These are phyloP conservation scores for Metschnikowia matae DNA, from an alignment of 805 yeast genomes.

Conservation along the genomic window DNA sequence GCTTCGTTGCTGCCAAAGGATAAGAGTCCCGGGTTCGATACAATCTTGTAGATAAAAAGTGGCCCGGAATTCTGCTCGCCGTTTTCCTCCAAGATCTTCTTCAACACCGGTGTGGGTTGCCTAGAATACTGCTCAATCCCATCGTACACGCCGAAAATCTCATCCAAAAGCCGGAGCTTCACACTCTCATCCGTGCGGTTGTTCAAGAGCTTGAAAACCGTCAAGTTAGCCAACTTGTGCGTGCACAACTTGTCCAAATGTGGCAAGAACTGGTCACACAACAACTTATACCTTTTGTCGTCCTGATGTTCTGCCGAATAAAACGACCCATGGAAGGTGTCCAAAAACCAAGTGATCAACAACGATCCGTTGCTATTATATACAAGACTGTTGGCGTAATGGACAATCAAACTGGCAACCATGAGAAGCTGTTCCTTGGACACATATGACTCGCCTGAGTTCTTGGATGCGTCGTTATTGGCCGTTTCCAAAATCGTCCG, in stretches of 20 bases:
- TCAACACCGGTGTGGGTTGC: conserved; percentile 35
- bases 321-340: conserved; percentile 45
- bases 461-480: conserved; percentile 35
- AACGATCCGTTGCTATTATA: conserved; percentile 84
- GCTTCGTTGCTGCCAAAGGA: conserved; percentile 18
- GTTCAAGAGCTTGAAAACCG: conserved; percentile 73
- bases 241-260: conserved; percentile 61
- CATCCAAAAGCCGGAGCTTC: conserved; percentile 56
- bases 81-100: conserved; percentile 60
- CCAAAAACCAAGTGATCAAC: conserved; percentile 90
- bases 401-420: conserved; percentile 72
- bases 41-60: conserved; percentile 67
- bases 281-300: conserved; percentile 49
- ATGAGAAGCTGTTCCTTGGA: conserved; percentile 64
- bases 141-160: conserved; percentile 54
- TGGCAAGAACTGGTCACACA: conserved; percentile 61
- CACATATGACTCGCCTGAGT: conserved; percentile 11
- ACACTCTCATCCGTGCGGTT: conserved; percentile 62
- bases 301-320: conserved; percentile 33
- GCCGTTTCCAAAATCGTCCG: conserved; percentile 88
- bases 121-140: conserved; percentile 16
- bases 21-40: conserved; percentile 64
- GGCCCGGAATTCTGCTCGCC: conserved; percentile 51
- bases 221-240: conserved; percentile 80
- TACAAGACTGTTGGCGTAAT: conserved; percentile 74